Evolutionary conservation across 805 yeast genomes (phyloP).

Genomic region (Candida patagonica): DNA sequence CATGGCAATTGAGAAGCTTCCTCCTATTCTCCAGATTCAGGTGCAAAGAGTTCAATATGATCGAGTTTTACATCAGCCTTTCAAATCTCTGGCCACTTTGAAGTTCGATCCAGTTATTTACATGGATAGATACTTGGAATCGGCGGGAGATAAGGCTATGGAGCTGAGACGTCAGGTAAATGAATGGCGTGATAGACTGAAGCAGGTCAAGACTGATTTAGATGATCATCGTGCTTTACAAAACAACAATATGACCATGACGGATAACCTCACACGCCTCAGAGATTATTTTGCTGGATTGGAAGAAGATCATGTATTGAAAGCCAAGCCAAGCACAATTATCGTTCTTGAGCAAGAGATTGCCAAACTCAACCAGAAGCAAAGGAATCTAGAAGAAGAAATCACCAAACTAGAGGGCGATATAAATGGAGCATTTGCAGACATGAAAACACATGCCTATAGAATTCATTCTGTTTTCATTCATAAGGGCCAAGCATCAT

Average conservation of each 20-base stretch:
- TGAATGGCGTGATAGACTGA: conserved; percentile 44
- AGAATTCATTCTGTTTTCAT: conserved; percentile 85
- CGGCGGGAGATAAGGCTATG: conserved; percentile 40
- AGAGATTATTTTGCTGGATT: conserved; percentile 44
- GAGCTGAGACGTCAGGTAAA: conserved; percentile 43
- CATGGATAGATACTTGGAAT: conserved; percentile 79
- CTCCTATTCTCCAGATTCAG: conserved; percentile 81
- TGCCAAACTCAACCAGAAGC: conserved; percentile 36
- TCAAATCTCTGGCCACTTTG: conserved; percentile 73
- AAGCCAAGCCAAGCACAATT: conserved; percentile 39
- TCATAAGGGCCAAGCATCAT: conserved; percentile 91
- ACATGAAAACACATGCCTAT: conserved; percentile 59
- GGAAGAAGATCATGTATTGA: conserved; percentile 14
- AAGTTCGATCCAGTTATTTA: conserved; percentile 71
- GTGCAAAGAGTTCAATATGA: conserved; percentile 92
- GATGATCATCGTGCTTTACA: conserved; percentile 16
- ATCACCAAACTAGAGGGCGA: conserved; percentile 38
- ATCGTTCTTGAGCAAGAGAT: conserved; percentile 39
- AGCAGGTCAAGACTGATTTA: conserved; percentile 10
- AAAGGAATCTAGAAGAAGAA: conserved; percentile 33
- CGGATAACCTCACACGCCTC: conserved; percentile 48
- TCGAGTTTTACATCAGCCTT: conserved; percentile 58
- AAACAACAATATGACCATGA: conserved; percentile 36
- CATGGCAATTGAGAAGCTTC: conserved; percentile 61
- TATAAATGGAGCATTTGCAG: conserved; percentile 52